phyloP scores from a whole-genome alignment of 1,284 basidiomycete species.

The Tilletia indica region DNA sequence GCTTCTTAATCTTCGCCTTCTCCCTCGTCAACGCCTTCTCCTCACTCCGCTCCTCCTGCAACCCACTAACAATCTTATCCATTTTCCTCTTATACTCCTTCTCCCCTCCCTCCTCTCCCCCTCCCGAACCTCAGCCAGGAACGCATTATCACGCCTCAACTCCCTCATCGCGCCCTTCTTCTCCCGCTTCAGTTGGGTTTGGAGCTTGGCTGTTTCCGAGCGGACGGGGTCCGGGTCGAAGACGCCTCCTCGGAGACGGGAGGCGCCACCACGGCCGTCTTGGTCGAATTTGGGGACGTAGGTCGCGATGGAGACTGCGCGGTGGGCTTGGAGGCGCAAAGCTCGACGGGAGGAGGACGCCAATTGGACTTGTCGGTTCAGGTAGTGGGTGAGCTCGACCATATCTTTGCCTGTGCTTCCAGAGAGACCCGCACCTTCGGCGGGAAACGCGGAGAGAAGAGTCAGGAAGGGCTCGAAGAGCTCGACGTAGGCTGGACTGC shows the following conservation, averaged over 20 bases:
- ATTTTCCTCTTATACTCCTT: slow-evolving; percentile 61
- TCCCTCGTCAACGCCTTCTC: slow-evolving; percentile 77
- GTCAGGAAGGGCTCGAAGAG: slow-evolving; percentile 42
- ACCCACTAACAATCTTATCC: slow-evolving; percentile 70
- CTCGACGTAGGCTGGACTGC: slow-evolving; percentile 46
- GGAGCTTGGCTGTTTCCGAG: slow-evolving; percentile 81
- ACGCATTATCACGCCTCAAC: slow-evolving; percentile 88
- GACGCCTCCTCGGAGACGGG: slow-evolving; percentile 14
- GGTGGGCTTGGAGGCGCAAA: slow-evolving; percentile 85
- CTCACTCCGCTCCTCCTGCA: slow-evolving; percentile 89
- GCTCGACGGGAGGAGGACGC: slow-evolving; percentile 72
- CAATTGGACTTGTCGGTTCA: slow-evolving; percentile 67
- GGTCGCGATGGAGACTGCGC: slow-evolving; percentile 89
- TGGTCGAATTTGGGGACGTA: slow-evolving; percentile 92
- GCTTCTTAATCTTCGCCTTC: slow-evolving; percentile 60
- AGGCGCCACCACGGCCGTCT: slow-evolving; percentile 51
- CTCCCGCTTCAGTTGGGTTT: slow-evolving; percentile 89
- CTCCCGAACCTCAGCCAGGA: slow-evolving; percentile 73
- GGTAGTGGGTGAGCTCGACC: slow-evolving; percentile 7
- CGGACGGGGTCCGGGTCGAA: slow-evolving; percentile 88
- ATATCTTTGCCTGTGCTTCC: not conserved
- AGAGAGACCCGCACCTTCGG: not conserved
- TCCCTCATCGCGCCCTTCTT: slow-evolving; percentile 95
- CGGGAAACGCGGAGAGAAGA: slow-evolving; percentile 14
- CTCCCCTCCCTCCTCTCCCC: slow-evolving; percentile 81